Percentiles rank a stretch among this genome's conserved stretches.
Evolutionary conservation across 2,329 filamentous ascomycete genomes (phyloP).

Genomic region (Neofusicoccum kwambonambiense): DNA sequence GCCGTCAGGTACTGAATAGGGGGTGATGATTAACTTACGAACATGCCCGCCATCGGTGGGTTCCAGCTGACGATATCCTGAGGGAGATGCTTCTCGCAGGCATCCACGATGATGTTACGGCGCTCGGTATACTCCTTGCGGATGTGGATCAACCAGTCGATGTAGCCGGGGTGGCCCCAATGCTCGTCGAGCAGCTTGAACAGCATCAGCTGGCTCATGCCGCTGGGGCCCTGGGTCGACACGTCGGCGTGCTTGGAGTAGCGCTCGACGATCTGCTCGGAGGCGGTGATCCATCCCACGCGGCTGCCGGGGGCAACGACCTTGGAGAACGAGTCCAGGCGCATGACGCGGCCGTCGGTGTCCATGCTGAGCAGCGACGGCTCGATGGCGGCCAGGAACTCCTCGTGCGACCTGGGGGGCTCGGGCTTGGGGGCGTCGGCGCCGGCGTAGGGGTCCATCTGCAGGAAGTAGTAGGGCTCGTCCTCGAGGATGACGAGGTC

Average conservation of each 20-base stretch:
- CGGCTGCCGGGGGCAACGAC: constrained; percentile 80
- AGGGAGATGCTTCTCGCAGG: constrained; percentile 77
- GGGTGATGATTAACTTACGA: constrained; percentile 59
- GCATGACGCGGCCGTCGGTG: constrained; percentile 81
- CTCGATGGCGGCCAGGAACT: constrained; percentile 71
- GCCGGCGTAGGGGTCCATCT: constrained; percentile 74
- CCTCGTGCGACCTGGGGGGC: constrained; percentile 59
- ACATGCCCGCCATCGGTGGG: constrained; percentile 87
- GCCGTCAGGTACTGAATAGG: not conserved
- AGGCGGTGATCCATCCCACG: constrained; percentile 85
- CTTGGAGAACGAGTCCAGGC: constrained; percentile 92
- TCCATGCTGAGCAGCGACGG: constrained; percentile 80
- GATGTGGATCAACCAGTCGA: constrained; percentile 84
- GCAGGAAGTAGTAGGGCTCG: constrained; percentile 92
- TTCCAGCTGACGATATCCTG: constrained; percentile 74
- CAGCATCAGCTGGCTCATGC: constrained; percentile 78
- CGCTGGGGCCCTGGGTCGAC: constrained; percentile 79
- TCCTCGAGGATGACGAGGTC: constrained; percentile 87
- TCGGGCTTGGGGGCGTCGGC: constrained; percentile 51
- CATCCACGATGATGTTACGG: constrained; percentile 71
- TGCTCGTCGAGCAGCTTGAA: constrained; percentile 89
- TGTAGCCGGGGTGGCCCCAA: constrained; percentile 89
- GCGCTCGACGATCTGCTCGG: constrained; percentile 78
- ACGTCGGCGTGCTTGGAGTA: constrained; percentile 81
- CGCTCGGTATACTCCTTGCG: constrained; percentile 77